Evolutionary conservation across 441 rosid species (phyloP).

Genomic region (Aquilaria agallochum): DNA sequence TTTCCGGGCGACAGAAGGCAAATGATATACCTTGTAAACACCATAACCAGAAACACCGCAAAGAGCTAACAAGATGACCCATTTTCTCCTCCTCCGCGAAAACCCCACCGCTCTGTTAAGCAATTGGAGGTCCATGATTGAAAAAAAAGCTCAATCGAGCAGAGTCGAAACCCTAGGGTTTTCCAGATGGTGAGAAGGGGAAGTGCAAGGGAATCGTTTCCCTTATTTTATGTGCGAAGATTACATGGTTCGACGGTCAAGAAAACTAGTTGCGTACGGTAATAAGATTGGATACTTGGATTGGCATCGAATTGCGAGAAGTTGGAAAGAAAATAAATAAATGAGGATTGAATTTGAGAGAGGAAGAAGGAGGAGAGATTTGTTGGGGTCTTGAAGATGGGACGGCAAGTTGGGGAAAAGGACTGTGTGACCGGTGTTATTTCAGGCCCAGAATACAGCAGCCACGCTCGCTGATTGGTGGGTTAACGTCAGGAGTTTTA

Average conservation of each 20-base stretch:
- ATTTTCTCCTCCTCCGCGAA: conserved; percentile 45
- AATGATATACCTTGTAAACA: conserved; percentile 49
- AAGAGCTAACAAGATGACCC: conserved; percentile 45
- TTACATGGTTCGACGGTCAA: neutral
- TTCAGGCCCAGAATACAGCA: neutral
- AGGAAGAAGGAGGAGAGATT: conserved; percentile 8
- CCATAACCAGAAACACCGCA: conserved; percentile 61
- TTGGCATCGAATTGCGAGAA: neutral
- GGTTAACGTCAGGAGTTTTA: no score
- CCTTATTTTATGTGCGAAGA: neutral
- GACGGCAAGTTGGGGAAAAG: neutral
- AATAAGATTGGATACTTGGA: neutral
- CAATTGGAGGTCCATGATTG: conserved; percentile 49
- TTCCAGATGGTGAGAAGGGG: neutral
- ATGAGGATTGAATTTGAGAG: neutral
- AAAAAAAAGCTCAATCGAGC: conserved; percentile 17
- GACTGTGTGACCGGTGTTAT: neutral
- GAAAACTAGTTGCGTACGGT: neutral
- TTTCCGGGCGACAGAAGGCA: conserved; percentile 40
- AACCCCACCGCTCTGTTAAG: conserved; percentile 31
- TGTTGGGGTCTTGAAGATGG: neutral
- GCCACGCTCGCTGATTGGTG: no score
- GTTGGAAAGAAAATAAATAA: neutral
- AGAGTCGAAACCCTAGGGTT: neutral
- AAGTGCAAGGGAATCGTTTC: neutral